Evolutionary conservation across 345 rosid species (phyloP).

Genomic region (Arabidopsis arenosa): DNA sequence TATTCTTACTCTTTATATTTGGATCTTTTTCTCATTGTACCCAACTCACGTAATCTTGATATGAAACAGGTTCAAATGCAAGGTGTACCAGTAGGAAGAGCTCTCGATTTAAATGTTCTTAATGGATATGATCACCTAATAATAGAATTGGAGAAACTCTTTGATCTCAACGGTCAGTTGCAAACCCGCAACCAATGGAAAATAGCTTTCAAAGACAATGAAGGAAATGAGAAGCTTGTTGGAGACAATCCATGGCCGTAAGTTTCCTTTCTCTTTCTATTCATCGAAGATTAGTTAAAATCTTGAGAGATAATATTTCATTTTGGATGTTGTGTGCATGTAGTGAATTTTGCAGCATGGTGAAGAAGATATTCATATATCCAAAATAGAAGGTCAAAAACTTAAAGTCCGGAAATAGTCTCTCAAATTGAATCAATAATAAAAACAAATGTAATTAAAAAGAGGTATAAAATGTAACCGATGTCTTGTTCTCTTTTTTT

Average conservation of each 20-base stretch:
- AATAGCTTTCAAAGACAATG: constrained; percentile 64
- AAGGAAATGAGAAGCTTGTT: constrained; percentile 71
- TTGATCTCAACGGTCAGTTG: constrained; percentile 60
- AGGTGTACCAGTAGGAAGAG: constrained; percentile 62
- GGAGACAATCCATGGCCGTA: constrained; percentile 89
- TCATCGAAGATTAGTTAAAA: neutral
- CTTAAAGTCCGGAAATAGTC: neutral
- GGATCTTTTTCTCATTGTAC: neutral
- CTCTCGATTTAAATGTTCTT: constrained; percentile 63
- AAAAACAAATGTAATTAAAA: too few species aligned
- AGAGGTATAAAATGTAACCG: too few species aligned
- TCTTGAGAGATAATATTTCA: neutral
- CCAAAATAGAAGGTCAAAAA: neutral
- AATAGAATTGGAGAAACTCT: constrained; percentile 58
- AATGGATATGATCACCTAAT: constrained; percentile 57
- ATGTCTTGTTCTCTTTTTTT: too few species aligned
- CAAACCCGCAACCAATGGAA: constrained; percentile 56
- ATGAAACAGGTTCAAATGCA: constrained; percentile 64
- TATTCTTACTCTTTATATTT: constrained; percentile 6
- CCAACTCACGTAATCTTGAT: neutral
- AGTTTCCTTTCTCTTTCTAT: constrained; percentile 8
- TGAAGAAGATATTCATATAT: neutral
- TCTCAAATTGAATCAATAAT: neutral
- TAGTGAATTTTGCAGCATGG: neutral
- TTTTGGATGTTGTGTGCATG: neutral